Conservation (phyloP, 306 rosid genomes). For the Casuarina glauca region DNA sequence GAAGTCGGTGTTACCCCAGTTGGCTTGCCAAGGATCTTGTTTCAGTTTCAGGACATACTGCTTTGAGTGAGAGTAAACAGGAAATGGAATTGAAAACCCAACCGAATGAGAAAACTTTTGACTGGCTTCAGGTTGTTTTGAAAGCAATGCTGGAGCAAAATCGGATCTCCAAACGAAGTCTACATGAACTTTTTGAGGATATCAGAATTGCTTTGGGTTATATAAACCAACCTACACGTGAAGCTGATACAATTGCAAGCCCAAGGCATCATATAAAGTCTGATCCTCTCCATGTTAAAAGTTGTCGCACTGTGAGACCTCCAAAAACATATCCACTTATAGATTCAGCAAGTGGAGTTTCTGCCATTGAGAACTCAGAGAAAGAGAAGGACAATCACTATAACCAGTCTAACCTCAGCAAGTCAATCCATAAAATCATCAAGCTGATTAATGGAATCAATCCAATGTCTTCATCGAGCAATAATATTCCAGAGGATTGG, state of each 20-base stretch:
- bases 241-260: slow-evolving; percentile 30
- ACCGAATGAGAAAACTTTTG: slow-evolving; percentile 45
- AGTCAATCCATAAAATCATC: slow-evolving; percentile 45
- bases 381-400: slow-evolving; percentile 26
- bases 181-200: slow-evolving; percentile 65
- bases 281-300: slow-evolving; percentile 22
- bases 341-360: slow-evolving; percentile 16
- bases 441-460: slow-evolving; percentile 59
- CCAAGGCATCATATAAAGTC: slow-evolving; percentile 26
- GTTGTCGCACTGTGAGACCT: slow-evolving; percentile 18
- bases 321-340: slow-evolving; percentile 3
- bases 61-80: slow-evolving; percentile 33
- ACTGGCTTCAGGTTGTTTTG: slow-evolving; percentile 82
- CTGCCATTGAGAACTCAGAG: slow-evolving; percentile 16
- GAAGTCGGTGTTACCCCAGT: slow-evolving; percentile 29
- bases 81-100: slow-evolving; percentile 22
- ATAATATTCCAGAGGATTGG: slow-evolving; percentile 30
- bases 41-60: slow-evolving; percentile 39
- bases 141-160: slow-evolving; percentile 61
- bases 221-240: slow-evolving; percentile 35
- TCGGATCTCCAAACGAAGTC: slow-evolving; percentile 52
- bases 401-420: slow-evolving; percentile 29
- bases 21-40: slow-evolving; percentile 50
- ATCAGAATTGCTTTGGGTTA: slow-evolving; percentile 67
- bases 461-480: slow-evolving; percentile 32